Percentiles rank a stretch among this genome's conserved stretches.
phyloP scores from a whole-genome alignment of 148 eudicot genomes.

The Drosera capensis region DNA sequence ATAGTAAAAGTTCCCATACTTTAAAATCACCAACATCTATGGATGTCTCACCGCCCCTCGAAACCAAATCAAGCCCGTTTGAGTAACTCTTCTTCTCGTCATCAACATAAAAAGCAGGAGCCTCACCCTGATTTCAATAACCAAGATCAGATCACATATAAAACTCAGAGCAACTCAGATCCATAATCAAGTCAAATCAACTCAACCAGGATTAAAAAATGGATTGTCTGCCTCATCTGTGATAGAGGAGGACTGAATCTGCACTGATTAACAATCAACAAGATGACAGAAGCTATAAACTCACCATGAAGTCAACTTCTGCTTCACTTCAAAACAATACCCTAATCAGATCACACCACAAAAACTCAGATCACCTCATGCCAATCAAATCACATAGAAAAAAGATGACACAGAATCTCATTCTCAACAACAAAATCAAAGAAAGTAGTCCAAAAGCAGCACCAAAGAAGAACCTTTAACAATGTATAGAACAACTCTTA shows the following conservation, averaged over 20 bases:
- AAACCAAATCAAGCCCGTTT: constrained; percentile 27
- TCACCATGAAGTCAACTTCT: not conserved
- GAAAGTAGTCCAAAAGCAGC: too few species aligned
- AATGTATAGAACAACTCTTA: too few species aligned
- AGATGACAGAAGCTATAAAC: not conserved
- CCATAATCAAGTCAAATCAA: not conserved
- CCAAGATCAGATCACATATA: constrained; percentile 3
- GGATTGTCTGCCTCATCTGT: not conserved
- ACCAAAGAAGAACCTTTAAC: too few species aligned
- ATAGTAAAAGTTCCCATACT: constrained; percentile 16
- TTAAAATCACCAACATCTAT: constrained; percentile 31
- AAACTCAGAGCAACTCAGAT: not conserved
- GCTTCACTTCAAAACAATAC: not conserved
- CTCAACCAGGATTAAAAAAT: not conserved
- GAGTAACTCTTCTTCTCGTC: constrained; percentile 23
- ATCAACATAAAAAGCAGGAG: constrained; percentile 61
- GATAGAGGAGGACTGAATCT: not conserved
- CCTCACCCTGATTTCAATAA: constrained; percentile 48
- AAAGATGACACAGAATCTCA: not conserved
- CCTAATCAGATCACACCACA: not conserved
- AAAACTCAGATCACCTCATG: not conserved
- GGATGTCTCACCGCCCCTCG: constrained; percentile 31
- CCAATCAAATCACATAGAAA: too few species aligned
- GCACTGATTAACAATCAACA: too few species aligned
- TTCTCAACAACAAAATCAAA: not conserved